phyloP scores from a whole-genome alignment of 352 stramenopile species.

The Aphanomyces euteiches region DNA sequence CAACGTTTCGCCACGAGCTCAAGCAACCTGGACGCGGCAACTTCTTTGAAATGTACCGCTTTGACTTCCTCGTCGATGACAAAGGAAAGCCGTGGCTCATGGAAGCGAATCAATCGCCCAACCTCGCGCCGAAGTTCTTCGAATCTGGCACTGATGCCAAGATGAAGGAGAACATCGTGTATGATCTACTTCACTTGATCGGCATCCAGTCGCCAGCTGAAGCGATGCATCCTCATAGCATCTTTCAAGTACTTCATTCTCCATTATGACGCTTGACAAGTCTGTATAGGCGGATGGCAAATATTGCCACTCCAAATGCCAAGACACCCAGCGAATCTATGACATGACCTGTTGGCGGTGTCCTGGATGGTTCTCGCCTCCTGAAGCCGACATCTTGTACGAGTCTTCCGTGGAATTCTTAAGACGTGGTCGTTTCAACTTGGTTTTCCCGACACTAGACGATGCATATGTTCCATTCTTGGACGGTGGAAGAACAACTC shows the following conservation, averaged over 20 bases:
- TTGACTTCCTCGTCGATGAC: slow-evolving; percentile 95
- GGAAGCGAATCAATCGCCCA: slow-evolving; percentile 84
- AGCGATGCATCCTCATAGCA: background rate
- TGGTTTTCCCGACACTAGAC: slow-evolving; percentile 63
- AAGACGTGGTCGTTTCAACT: slow-evolving; percentile 60
- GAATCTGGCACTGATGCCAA: slow-evolving; percentile 61
- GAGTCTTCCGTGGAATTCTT: slow-evolving; percentile 55
- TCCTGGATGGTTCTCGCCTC: slow-evolving; percentile 61
- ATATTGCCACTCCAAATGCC: slow-evolving; percentile 64
- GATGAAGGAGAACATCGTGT: slow-evolving; percentile 59
- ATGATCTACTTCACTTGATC: slow-evolving; percentile 65
- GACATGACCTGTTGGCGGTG: slow-evolving; percentile 75
- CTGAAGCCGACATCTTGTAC: slow-evolving; percentile 57
- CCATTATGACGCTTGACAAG: background rate
- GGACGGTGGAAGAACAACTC: slow-evolving; percentile 50
- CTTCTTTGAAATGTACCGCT: slow-evolving; percentile 94
- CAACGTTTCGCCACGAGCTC: slow-evolving; percentile 45
- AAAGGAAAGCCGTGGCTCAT: slow-evolving; percentile 93
- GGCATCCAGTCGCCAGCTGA: slow-evolving; percentile 48
- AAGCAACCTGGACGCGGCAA: slow-evolving; percentile 40
- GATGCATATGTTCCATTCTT: slow-evolving; percentile 56
- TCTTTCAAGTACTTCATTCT: slow-evolving; percentile 5
- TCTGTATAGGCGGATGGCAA: slow-evolving; percentile 29
- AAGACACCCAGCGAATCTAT: slow-evolving; percentile 54
- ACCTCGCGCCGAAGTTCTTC: slow-evolving; percentile 46